phyloP scores from a whole-genome alignment of 2,329 filamentous ascomycete genomes.

The Aspergillus neotritici region DNA sequence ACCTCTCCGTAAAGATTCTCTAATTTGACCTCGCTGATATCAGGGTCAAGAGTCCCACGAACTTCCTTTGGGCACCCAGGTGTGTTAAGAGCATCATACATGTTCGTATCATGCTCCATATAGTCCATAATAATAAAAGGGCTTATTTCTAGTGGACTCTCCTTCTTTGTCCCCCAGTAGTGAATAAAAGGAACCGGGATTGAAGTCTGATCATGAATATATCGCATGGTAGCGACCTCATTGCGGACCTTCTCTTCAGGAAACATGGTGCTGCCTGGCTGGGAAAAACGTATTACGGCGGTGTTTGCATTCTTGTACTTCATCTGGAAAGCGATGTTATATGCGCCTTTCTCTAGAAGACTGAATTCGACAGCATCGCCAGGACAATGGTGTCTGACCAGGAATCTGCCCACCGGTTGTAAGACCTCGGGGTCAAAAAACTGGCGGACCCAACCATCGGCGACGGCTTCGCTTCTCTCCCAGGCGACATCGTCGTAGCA shows the following conservation, averaged over 20 bases:
- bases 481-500: constrained; percentile 7
- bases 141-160: constrained; percentile 17
- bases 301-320: constrained; percentile 11
- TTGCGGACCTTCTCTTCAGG: constrained; percentile 23
- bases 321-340: constrained; percentile 19
- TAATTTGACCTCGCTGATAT: constrained; percentile 31
- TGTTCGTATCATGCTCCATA: constrained; percentile 11
- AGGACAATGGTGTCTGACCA: constrained; percentile 5
- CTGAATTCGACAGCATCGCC: constrained; percentile 5
- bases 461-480: constrained; percentile 6
- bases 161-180: constrained; percentile 11
- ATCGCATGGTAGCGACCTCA: constrained; percentile 17
- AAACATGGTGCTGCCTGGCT: constrained; percentile 19
- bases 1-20: constrained; percentile 17
- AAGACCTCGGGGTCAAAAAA: not conserved
- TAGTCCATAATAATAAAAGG: constrained; percentile 37
- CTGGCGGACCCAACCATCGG: constrained; percentile 1
- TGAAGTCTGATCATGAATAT: constrained; percentile 12
- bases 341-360: constrained; percentile 10
- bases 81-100: constrained; percentile 14
- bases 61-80: constrained; percentile 9
- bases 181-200: constrained; percentile 16
- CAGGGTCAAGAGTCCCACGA: constrained; percentile 22
- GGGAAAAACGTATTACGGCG: constrained; percentile 17
- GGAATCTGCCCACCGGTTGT: constrained; percentile 5